Percentiles rank a stretch among this genome's conserved stretches.
phyloP scores from a whole-genome alignment of 371 early-diverging fungal species.

The Mucor sp. region DNA sequence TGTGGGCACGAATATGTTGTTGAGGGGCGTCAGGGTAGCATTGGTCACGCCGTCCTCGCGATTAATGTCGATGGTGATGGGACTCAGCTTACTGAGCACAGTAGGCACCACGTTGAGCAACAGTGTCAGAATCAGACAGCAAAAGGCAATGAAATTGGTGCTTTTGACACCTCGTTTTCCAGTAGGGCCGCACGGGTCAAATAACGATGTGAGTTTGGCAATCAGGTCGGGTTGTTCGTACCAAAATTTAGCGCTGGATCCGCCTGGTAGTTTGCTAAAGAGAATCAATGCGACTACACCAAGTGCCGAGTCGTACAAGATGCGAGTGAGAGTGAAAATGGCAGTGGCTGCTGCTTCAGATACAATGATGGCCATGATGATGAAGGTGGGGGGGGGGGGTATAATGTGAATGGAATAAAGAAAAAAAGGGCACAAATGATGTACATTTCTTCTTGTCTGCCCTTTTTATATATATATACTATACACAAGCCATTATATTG shows the following conservation, averaged over 20 bases:
- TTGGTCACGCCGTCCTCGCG: constrained; percentile 5
- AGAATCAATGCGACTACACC: neutral
- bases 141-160: constrained; percentile 7
- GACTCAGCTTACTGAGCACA: constrained; percentile 13
- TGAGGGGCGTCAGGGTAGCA: constrained; percentile 4
- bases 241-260: constrained; percentile 21
- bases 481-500: too few species aligned
- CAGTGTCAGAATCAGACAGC: constrained; percentile 2
- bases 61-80: neutral
- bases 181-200: constrained; percentile 19
- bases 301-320: constrained; percentile 9
- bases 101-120: constrained; percentile 14
- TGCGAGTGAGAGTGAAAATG: constrained; percentile 12
- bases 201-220: constrained; percentile 7
- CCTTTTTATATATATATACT: neutral
- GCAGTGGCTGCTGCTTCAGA: constrained; percentile 13
- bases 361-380: neutral
- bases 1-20: constrained; percentile 14
- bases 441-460: neutral
- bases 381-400: neutral
- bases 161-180: constrained; percentile 11
- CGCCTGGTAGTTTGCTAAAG: constrained; percentile 15
- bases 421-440: neutral
- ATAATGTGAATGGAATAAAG: neutral
- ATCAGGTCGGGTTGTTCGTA: constrained; percentile 18